Evolutionary conservation across 225 moss, liverwort and hornwort species (phyloP), one percentile per base, ranked within the genome.

Genomic region (Physcomitrellopsis africana): DNA sequence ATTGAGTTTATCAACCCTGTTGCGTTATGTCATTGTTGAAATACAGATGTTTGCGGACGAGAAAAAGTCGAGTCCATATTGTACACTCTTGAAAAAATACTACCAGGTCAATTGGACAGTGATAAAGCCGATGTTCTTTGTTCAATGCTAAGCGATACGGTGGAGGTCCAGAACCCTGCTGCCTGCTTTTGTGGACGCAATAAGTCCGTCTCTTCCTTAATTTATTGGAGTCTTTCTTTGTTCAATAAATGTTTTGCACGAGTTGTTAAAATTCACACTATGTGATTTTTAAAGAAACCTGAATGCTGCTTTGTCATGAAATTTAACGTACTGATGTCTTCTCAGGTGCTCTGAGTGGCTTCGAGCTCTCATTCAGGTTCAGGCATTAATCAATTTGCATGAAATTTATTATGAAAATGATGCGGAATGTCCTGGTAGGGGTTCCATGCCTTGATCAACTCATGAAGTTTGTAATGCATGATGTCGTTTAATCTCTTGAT

Each of bases 351-450:
- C 80, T 42, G 72, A 69, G 18, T 93, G 85, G 84, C 72, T 96
- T 14, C 67, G 76, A 65, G 63, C 80, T 47, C 83, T 96, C 67
- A 81, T 81, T 49, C 68, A 78, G 63, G 47, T 81, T 65, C 88
- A 83, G 72, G 82, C 76, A 44, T 72, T 74, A 16, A 46, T 93
- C 10, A 77, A 77, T 23, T 75, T 93, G 68, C 91, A 89, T 76
- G 91, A 92, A n/a, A 70, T 95, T 63, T 93, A 93, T 76, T 93
- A 89, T 64, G 93, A 95, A 78, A 90, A 61, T 65, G 70, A 85
- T 14, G 12, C 63, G 7, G 66, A 84, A 55, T 70, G 88, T 61
- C 77, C 77, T 47, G 81, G 93, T 93, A 87, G 84, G 76, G 51
- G 52, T 68, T 70, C 58, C 53, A 65, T 70, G 66, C 53, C 61